A percentile compares a stretch with the other conserved stretches of the same genome.
Evolutionary conservation across 768 basidiomycete species (phyloP).

Genomic region (Phaeolepiota aurea): DNA sequence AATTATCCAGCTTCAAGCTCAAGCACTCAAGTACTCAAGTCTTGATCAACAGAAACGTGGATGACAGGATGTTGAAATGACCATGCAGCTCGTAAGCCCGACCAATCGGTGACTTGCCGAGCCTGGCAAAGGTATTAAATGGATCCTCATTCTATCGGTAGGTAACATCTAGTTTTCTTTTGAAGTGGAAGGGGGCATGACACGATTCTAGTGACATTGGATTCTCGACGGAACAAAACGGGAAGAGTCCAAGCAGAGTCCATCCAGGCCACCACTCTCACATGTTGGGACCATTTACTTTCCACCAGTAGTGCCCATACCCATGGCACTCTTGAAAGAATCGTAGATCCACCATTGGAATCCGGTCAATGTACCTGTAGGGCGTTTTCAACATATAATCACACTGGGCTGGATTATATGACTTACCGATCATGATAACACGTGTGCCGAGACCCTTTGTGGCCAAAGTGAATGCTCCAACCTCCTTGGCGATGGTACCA

Average conservation of each 20-base stretch:
- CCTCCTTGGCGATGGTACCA: constrained; percentile 64
- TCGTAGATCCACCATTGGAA: constrained; percentile 97
- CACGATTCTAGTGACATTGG: constrained; percentile 5
- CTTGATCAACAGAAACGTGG: no score
- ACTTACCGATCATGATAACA: constrained; percentile 75
- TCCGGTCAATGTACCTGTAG: constrained; percentile 47
- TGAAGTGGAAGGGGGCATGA: constrained; percentile 9
- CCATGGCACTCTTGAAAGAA: constrained; percentile 76
- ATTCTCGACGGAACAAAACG: no score
- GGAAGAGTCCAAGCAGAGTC: no score
- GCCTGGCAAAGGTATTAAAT: no score
- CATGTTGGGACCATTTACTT: constrained; percentile 55
- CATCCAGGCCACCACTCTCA: no score
- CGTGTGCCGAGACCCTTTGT: constrained; percentile 86
- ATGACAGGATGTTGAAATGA: no score
- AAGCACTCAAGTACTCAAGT: no score
- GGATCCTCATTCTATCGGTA: constrained; percentile 9
- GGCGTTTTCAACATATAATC: no score
- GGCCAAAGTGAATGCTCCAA: constrained; percentile 52
- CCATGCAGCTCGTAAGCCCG: no score
- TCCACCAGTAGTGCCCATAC: constrained; percentile 82
- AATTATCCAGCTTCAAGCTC: no score
- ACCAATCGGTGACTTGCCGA: no score
- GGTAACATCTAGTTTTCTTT: constrained; percentile 16
- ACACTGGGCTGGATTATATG: constrained; percentile 5